Base-by-base conservation (phyloP, 768 basidiomycete species). In the Boletus fagicola region DNA sequence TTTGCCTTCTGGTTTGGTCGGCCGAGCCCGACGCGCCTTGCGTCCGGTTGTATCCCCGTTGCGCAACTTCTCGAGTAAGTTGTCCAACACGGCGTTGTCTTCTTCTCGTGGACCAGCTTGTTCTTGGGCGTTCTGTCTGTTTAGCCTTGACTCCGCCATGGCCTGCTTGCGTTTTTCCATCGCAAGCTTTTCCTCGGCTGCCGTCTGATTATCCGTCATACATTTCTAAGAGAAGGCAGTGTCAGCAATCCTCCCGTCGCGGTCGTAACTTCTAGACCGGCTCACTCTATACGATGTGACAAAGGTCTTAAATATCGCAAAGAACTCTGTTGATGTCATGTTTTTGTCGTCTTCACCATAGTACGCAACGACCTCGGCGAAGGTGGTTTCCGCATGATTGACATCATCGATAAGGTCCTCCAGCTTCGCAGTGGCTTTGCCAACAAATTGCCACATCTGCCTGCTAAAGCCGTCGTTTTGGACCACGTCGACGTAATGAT, bases 221-320 rank as follows among this genome's bases (percentile, higher is more conserved):
- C 92, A 95, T 90, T 94, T 95, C 94, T 95, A 63, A 45, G 26
- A 57, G 8, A 36, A 48, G 11, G 33, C 20, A 51, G 36, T 45
- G 13, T 62, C 42, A 65, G 20, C 36, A 53, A 40, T 15, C 33
- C 16, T 20, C 50, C 13, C 2, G 20, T 51, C 60, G 45, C 11
- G 26, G 35, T 44, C 45, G 20, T 54, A 33, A 40, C 15, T 15
- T 22, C 30, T 45, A 18, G 18, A 39, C 18, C 39, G 53, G 5
- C 78, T 56, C 61, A 91, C 91, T 80, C 80, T 87, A 74, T 95
- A 99, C 2, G 94, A 96, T 0, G 88, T 95, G 28, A 95, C 83
- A 65, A 99, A 99, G 2, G 92, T 97, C 76, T 97, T 94, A 83
- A 98, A 98, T 64, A 96, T 87, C 13, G 86, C 93, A 74, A 93